Evolutionary conservation across 2,329 filamentous ascomycete species (phyloP).

Genomic region (Fusarium musae): DNA sequence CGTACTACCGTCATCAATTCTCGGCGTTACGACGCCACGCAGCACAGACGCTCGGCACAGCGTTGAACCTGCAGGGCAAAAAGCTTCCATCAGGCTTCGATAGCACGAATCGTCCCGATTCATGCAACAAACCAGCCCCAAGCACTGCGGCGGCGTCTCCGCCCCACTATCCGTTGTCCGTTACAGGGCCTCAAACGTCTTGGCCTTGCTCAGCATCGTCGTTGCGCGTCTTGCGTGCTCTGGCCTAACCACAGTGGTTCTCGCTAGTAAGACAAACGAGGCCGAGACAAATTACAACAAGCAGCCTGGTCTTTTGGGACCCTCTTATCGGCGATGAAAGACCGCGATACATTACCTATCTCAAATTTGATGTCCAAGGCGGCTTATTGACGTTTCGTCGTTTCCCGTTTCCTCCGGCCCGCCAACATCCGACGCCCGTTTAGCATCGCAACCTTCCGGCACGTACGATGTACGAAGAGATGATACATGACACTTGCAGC

Average conservation of each 20-base stretch:
- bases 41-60: conserved; percentile 29
- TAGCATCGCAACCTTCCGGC: conserved; percentile 35
- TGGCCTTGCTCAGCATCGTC: conserved; percentile 13
- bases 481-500: conserved; percentile 30
- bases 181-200: conserved; percentile 9
- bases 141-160: conserved; percentile 35
- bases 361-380: background rate
- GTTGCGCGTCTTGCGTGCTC: conserved; percentile 27
- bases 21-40: conserved; percentile 39
- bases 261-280: conserved; percentile 20
- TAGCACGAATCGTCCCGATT: conserved; percentile 43
- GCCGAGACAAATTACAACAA: conserved; percentile 17
- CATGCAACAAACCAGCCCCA: conserved; percentile 38
- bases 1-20: conserved; percentile 8
- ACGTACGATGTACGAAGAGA: conserved; percentile 36
- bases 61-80: conserved; percentile 31
- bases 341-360: conserved; percentile 4
- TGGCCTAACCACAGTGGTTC: conserved; percentile 7
- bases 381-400: conserved; percentile 4
- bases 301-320: conserved; percentile 3
- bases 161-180: conserved; percentile 36
- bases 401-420: conserved; percentile 20
- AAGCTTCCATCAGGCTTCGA: conserved; percentile 47
- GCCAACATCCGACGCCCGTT: conserved; percentile 29
- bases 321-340: conserved; percentile 13